Evolutionary conservation across 345 rosid genomes (phyloP).

Genomic region (Citrus maxima): DNA sequence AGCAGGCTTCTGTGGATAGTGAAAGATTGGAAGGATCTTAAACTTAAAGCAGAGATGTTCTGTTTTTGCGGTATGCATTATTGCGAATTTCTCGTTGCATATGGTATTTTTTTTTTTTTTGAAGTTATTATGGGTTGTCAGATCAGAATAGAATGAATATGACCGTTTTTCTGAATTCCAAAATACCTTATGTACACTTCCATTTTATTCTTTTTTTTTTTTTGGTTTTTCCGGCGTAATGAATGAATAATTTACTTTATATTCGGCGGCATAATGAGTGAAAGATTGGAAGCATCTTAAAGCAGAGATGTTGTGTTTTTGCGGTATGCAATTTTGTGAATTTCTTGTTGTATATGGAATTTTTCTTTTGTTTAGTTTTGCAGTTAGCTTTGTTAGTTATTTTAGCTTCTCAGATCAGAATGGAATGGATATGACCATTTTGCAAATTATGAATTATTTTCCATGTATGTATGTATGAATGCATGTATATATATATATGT

Average conservation of each 20-base stretch:
- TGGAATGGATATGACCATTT: too few species aligned
- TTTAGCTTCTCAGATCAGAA: too few species aligned
- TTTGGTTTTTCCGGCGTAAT: not conserved
- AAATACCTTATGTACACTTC: not conserved
- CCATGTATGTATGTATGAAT: too few species aligned
- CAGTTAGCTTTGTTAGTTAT: too few species aligned
- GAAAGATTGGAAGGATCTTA: slow-evolving; percentile 2
- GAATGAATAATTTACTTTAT: too few species aligned
- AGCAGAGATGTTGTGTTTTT: not conserved
- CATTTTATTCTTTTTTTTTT: not conserved
- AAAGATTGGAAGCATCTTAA: slow-evolving; percentile 4
- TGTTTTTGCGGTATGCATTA: not conserved
- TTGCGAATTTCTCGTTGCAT: not conserved
- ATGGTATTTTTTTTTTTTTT: not conserved
- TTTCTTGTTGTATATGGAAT: not conserved
- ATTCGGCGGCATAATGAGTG: not conserved
- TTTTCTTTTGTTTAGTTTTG: too few species aligned
- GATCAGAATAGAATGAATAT: not conserved
- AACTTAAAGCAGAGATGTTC: not conserved
- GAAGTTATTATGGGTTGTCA: not conserved
- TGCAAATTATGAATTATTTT: too few species aligned
- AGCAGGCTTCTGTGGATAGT: slow-evolving; percentile 3
- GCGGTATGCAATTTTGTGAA: not conserved
- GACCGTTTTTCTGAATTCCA: not conserved
- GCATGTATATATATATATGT: too few species aligned